These are phyloP conservation scores for Xylaria digitata DNA, from an alignment of 2,329 filamentous ascomycete genomes.

Conservation along the genomic window DNA sequence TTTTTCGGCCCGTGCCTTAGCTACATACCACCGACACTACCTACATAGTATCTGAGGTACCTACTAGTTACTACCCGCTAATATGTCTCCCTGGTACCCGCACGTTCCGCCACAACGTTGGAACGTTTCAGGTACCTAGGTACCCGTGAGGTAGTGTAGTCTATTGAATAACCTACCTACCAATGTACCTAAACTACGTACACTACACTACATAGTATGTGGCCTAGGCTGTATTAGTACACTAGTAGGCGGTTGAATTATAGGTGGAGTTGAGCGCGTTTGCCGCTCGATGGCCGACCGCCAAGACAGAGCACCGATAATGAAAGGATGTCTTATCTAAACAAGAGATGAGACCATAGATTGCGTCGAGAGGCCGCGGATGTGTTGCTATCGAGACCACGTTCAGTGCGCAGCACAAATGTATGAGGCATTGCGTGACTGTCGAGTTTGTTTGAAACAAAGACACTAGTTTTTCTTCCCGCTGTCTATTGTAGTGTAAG, in stretches of 20 bases:
- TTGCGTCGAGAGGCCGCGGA: neutral
- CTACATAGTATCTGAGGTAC: too few relatives aligned
- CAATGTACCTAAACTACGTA: too few relatives aligned
- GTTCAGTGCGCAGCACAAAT: neutral
- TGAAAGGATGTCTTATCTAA: constrained; percentile 31
- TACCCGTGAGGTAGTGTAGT: neutral
- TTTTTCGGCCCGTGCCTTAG: constrained; percentile 34
- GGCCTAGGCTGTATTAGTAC: neutral
- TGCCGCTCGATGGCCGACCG: constrained; percentile 27
- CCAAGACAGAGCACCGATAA: constrained; percentile 22
- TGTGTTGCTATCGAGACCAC: neutral
- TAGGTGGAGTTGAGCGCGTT: constrained; percentile 31
- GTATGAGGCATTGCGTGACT: neutral
- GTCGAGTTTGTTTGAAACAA: neutral
- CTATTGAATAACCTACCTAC: too few relatives aligned
- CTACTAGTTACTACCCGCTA: too few relatives aligned
- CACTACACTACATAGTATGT: too few relatives aligned
- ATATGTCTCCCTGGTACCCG: constrained; percentile 19
- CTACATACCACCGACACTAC: neutral
- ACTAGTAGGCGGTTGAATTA: constrained; percentile 5
- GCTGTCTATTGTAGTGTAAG: too few relatives aligned
- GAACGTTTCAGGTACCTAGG: constrained; percentile 14
- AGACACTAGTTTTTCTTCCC: neutral
- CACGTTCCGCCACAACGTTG: constrained; percentile 26
- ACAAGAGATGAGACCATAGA: neutral